phyloP scores from a whole-genome alignment of 345 rosid species.

The thale cress (Arabidopsis thaliana) region TAIR10.1 NC_003070.9:5868001-5868500 shows the following conservation, averaged over 20 bases:
- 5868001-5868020: constrained; percentile 95
- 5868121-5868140: constrained; percentile 56
- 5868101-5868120: constrained; percentile 66
- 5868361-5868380: neutral
- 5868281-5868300: constrained; percentile 93
- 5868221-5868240: constrained; percentile 91
- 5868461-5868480: neutral
- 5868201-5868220: constrained; percentile 93
- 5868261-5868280: constrained; percentile 67
- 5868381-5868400: neutral
- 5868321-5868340: constrained; percentile 89
- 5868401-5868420: neutral
- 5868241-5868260: constrained; percentile 53
- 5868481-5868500: neutral
- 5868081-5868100: constrained; percentile 65
- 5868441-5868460: neutral
- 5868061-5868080: constrained; percentile 88
- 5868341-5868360: constrained; percentile 41
- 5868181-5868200: constrained; percentile 84
- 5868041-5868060: constrained; percentile 82
- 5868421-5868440: constrained; percentile 9
- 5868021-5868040: constrained; percentile 72
- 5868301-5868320: constrained; percentile 91
- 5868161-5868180: constrained; percentile 99
- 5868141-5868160: constrained; percentile 61